phyloP scores from a whole-genome alignment of 2,329 filamentous ascomycete genomes.

The Penicillium verrucosum region DNA sequence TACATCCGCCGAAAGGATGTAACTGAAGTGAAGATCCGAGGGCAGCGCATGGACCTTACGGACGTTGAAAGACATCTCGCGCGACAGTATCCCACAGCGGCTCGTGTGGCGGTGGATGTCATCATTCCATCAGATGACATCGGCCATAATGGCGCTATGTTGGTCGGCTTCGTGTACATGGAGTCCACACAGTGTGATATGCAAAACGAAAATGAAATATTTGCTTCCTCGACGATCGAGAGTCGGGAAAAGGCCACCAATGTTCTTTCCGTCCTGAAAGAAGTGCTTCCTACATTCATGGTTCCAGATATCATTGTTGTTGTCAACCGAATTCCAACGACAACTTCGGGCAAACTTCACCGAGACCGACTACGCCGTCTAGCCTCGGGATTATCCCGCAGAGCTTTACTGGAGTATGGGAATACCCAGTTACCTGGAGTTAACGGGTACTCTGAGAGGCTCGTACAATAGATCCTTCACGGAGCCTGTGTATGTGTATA shows the following conservation, averaged over 20 bases:
- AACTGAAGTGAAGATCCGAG: constrained; percentile 34
- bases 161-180: neutral
- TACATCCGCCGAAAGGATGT: constrained; percentile 33
- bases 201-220: neutral
- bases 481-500: neutral
- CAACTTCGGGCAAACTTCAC: neutral
- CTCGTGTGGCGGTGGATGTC: neutral
- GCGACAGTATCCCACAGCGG: neutral
- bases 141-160: neutral
- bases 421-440: neutral
- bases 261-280: neutral
- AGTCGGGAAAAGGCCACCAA: neutral
- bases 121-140: neutral
- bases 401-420: neutral
- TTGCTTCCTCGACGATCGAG: neutral
- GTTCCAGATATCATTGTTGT: neutral
- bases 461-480: neutral
- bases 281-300: neutral
- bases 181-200: neutral
- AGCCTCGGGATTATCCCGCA: neutral
- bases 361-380: neutral
- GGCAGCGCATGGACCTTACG: constrained; percentile 35
- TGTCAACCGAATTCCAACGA: neutral
- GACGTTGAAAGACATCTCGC: constrained; percentile 26
- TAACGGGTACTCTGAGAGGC: neutral